Base-by-base conservation (phyloP, 2,329 filamentous ascomycete genomes). In the Trichoderma sp. region DNA sequence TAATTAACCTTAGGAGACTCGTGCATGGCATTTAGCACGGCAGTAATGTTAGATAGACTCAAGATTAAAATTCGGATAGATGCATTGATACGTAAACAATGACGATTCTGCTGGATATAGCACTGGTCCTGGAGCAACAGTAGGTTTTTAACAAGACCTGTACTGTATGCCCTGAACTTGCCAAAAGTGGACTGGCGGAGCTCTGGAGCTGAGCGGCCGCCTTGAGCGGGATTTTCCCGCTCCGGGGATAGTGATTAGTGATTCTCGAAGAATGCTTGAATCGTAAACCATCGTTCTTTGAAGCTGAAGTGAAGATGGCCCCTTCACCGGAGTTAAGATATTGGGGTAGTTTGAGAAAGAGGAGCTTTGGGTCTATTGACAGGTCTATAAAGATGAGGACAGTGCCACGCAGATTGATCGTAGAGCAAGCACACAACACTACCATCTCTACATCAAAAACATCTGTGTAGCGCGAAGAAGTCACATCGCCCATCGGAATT, bases 361-460 rank as follows among this genome's bases (percentile, higher is more conserved):
- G 64, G 64, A 37, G 31, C 2, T 37, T 52, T 16, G 10, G 4
- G 5, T 47, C 47, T 31, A 10, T 14, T 1, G n/a, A 13, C 27
- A 57, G 21, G 43, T 67, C 29, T 67, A 67, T 66, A 67, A 67
- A 67, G 55, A 37, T 21, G 55, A 52, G 49, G 55, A 19, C 1
- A 37, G 37, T 29, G 64, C 64, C 61, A 16, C 29, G 19, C 27
- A 43, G 7, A 24, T 58, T 67, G 21, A 59, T 21, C 10, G 21
- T 5, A 31, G 5, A 8, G 31, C 21, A 21, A 52, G 29, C 16
- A 14, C 16, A 52, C 16, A 33, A 24, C 14, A n/a, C 16, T 21
- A 33, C 11, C 35, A 31, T 16, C 43, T 21, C 33, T 6, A 40
- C 37, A 16, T 19, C 40, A 33, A 1, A 58, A 13, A 13, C 29